Conservation (phyloP, 2,329 filamentous ascomycete species). For the Myrmaecium sp. region DNA sequence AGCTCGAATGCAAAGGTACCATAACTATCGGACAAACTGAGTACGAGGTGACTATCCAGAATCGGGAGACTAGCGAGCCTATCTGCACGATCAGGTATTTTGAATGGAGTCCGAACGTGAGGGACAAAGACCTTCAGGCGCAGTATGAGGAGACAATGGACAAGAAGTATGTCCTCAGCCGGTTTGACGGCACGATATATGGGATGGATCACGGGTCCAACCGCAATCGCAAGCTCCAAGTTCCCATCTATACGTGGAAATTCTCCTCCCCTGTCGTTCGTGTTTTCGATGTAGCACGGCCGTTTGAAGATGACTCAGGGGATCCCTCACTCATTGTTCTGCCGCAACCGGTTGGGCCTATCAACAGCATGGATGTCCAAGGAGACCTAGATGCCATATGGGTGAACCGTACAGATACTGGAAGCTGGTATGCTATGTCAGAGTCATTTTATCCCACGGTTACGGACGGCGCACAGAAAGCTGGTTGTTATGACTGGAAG, state of each 20-base stretch:
- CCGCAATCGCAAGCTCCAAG: slow-evolving; percentile 18
- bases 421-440: slow-evolving; percentile 88
- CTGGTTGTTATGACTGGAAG: slow-evolving; percentile 34
- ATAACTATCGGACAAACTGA: slow-evolving; percentile 74
- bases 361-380: slow-evolving; percentile 21
- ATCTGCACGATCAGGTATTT: slow-evolving; percentile 85
- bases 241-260: slow-evolving; percentile 31
- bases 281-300: slow-evolving; percentile 75
- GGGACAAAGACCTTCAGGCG: slow-evolving; percentile 68
- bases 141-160: slow-evolving; percentile 73
- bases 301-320: slow-evolving; percentile 45
- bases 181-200: slow-evolving; percentile 69
- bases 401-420: slow-evolving; percentile 70
- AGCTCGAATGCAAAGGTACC: slow-evolving; percentile 65
- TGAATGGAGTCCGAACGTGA: slow-evolving; percentile 88
- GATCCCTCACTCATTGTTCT: slow-evolving; percentile 69
- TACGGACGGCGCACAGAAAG: slow-evolving; percentile 46
- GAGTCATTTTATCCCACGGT: slow-evolving; percentile 74
- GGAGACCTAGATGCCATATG: slow-evolving; percentile 52
- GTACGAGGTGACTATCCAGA: slow-evolving; percentile 76
- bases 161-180: slow-evolving; percentile 73
- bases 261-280: slow-evolving; percentile 65
- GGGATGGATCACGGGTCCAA: slow-evolving; percentile 64
- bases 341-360: slow-evolving; percentile 61
- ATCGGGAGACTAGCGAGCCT: slow-evolving; percentile 51